phyloP scores from a whole-genome alignment of 345 rosid species.

The Eucalyptus lansdowneana region DNA sequence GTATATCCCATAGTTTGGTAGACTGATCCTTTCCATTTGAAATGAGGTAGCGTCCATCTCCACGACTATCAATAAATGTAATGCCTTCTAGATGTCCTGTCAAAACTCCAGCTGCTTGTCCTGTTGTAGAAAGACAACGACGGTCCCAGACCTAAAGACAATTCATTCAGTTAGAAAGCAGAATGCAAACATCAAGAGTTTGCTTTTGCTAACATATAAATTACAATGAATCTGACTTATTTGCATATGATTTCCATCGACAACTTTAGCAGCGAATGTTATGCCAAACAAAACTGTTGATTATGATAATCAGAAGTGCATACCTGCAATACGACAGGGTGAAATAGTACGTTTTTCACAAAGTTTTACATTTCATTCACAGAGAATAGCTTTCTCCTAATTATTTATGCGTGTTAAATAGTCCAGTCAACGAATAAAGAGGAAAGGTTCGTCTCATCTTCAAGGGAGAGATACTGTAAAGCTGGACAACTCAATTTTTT shows the following conservation, averaged over 20 bases:
- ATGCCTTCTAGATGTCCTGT: conserved; percentile 61
- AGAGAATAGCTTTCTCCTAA: not conserved
- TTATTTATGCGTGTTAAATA: not conserved
- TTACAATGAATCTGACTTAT: not conserved
- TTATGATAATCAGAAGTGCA: not conserved
- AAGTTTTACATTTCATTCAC: not conserved
- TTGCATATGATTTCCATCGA: not conserved
- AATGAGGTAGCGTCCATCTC: conserved; percentile 63
- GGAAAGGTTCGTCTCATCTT: not conserved
- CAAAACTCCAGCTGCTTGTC: conserved; percentile 49
- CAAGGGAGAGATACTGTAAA: not conserved
- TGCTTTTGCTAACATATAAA: not conserved
- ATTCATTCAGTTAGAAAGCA: not conserved
- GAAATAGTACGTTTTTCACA: not conserved
- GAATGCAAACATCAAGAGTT: not conserved
- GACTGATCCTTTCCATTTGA: conserved; percentile 75
- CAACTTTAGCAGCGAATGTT: not conserved
- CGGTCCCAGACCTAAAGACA: conserved; percentile 56
- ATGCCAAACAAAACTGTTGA: not conserved
- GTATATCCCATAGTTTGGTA: conserved; percentile 64
- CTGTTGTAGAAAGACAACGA: conserved; percentile 37
- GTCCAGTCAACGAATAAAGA: not conserved
- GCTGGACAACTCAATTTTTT: not conserved
- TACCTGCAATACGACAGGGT: not conserved
- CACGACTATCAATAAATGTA: conserved; percentile 52